A percentile compares a stretch with the other conserved stretches of the same genome.
Conservation (phyloP, 257 asterid species). For the Thymus mandschuricus region DNA sequence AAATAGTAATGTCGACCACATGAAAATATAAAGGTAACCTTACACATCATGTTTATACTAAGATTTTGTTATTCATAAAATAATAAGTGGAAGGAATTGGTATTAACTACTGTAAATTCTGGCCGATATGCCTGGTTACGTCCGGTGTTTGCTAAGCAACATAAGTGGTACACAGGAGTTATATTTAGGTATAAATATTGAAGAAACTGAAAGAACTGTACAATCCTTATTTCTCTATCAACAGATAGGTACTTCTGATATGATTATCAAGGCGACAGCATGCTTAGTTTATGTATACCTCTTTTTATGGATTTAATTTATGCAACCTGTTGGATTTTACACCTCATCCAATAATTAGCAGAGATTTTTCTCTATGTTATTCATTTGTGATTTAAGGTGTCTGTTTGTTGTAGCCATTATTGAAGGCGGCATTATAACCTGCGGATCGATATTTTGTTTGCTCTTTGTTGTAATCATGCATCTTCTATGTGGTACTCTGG, state of each 20-base stretch:
- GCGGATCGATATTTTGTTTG: slow-evolving; percentile 4
- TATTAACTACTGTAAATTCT: slow-evolving; percentile 10
- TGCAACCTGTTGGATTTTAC: neutral
- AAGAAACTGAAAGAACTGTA: neutral
- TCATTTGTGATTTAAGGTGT: slow-evolving; percentile 15
- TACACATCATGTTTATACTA: neutral
- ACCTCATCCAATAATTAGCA: neutral
- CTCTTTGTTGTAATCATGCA: neutral
- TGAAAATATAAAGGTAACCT: neutral
- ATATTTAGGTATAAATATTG: slow-evolving; percentile 1
- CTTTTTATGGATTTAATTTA: no score
- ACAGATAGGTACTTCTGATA: neutral
- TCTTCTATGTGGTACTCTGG: neutral
- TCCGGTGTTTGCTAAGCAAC: neutral
- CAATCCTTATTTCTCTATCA: neutral
- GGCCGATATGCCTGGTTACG: neutral
- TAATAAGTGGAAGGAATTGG: neutral
- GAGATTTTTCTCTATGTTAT: slow-evolving; percentile 6
- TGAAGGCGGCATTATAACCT: slow-evolving; percentile 9
- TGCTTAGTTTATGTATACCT: neutral
- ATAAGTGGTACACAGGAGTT: neutral
- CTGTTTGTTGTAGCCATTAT: neutral
- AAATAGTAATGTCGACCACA: neutral
- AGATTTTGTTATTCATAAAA: neutral
- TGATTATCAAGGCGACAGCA: neutral